These are phyloP conservation scores for Singerocomus rubriflavus DNA, from an alignment of 1,284 basidiomycete species.

Conservation along the genomic window DNA sequence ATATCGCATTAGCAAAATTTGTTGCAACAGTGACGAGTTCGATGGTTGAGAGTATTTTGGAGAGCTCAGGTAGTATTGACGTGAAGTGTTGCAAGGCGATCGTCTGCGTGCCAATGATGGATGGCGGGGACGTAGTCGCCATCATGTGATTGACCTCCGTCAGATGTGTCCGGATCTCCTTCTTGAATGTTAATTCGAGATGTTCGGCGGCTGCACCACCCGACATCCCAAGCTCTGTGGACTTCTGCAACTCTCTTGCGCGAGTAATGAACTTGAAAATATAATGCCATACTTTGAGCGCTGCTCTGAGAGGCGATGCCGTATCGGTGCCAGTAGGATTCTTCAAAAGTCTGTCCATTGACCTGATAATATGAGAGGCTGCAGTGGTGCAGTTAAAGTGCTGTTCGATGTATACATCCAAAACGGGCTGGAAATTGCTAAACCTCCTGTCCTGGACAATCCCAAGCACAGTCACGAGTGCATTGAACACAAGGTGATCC, in stretches of 20 bases:
- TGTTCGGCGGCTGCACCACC: slow-evolving; percentile 81
- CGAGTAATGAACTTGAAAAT: slow-evolving; percentile 93
- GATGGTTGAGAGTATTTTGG: slow-evolving; percentile 73
- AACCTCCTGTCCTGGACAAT: slow-evolving; percentile 95
- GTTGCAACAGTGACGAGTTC: slow-evolving; percentile 87
- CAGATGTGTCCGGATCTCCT: slow-evolving; percentile 75
- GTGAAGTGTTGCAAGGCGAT: slow-evolving; percentile 93
- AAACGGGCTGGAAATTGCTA: slow-evolving; percentile 89
- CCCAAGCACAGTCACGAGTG: slow-evolving; percentile 84
- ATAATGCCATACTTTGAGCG: slow-evolving; percentile 96
- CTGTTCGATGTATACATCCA: slow-evolving; percentile 90
- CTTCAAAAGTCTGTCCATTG: slow-evolving; percentile 81
- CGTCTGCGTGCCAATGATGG: slow-evolving; percentile 95
- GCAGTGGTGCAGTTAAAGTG: slow-evolving; percentile 83
- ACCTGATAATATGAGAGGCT: slow-evolving; percentile 78
- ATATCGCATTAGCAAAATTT: slow-evolving; percentile 83
- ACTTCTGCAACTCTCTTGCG: slow-evolving; percentile 84
- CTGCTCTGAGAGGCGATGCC: slow-evolving; percentile 77
- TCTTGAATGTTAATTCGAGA: slow-evolving; percentile 82
- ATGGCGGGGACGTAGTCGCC: slow-evolving; percentile 71
- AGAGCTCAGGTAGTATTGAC: slow-evolving; percentile 85
- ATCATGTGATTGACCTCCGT: slow-evolving; percentile 87
- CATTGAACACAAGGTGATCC: slow-evolving; percentile 86
- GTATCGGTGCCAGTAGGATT: slow-evolving; percentile 74
- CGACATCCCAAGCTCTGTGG: slow-evolving; percentile 74